Base-by-base conservation (phyloP, 2,329 filamentous ascomycete species). In the Mycosphaerella arachidis region DNA sequence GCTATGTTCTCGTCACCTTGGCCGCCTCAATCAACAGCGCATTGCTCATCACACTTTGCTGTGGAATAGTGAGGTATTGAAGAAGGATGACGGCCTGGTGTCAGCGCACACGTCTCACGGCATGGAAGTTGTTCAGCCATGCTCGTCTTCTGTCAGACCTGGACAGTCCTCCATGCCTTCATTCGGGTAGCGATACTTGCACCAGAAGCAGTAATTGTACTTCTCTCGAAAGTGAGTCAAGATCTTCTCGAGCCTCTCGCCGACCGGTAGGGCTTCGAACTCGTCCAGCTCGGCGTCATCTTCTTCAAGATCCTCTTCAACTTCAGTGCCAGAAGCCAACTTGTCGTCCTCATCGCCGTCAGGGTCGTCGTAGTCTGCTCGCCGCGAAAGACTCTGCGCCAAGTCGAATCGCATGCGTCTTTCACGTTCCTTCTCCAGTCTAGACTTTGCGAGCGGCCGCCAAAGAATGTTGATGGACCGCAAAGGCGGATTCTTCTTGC, bases 161-260 rank as follows among this genome's bases (percentile, higher is more conserved):
- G 94, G 93, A 79, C 94, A 99, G 0, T 90, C 92, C 12, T 94
- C 91, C 88, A 97, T 87, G n/a, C 78, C 75, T 37, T 78, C 78
- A 70, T 91, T 86, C 0, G 86, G 83, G 73, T 97, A 99, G 55
- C 80, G 79, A 74, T 83, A 89, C 74, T 97, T 97, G 76, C 94
- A 99, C 90, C 92, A 99, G 73, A 97, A 96, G 77, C 94, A 99
- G 73, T 99, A 99, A 48, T 81, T 76, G 70, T 91, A 85, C 70
- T 83, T 83, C 53, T 85, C 79, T 40, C 94, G 83, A 56, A 99
- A 74, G 74, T 90, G 86, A 18, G 77, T 73, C 9, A 96, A 82
- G 13, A 95, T 74, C 66, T 79, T 84, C 8, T 79, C 76, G 63
- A 97, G 76, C 65, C 85, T 84, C 68, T 95, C 88, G 1, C 78